Base-by-base conservation (phyloP, 1,284 basidiomycete genomes). In the Ganoderma sinense region DNA sequence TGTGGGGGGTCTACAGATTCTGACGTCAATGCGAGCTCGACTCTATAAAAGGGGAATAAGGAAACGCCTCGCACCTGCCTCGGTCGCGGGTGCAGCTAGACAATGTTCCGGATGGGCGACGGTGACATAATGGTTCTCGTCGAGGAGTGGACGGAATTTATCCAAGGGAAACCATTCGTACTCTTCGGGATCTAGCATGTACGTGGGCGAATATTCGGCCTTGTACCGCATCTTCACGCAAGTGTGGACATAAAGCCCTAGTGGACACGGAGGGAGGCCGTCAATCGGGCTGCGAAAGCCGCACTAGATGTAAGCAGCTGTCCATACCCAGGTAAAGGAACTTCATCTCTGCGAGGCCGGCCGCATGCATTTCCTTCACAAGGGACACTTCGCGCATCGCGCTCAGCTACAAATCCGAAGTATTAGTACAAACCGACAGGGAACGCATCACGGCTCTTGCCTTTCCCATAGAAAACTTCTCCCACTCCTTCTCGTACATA, bases 151-250 rank as follows among this genome's bases (percentile, higher is more conserved):
- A n/a, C 81, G 80, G 74, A 93, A 95, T 23, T 79, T 76, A 60
- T 88, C 81, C 13, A 97, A 81, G 5, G 91, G 90, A 77, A 91
- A 87, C 90, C 94, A 97, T 2, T 84, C 84, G 75, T 94, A 93
- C 1, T 91, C 91, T 77, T 92, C 94, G 89, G 97, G 95, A 81
- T 99, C 97, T 16, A 93, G 89, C 8, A 99, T 86, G 77, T 89
- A 95, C 5, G 95, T 97, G 0, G 98, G 97, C 0, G 84, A 79
- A 75, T 97, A 99, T 66, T 97, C 94, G 31, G 91, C 96, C 80
- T 99, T 99, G 83, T 99, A 99, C 69, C 87, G 87, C 98, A 99
- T 99, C 82, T 99, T 99, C 66, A 85, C 89, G 76, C 97, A 99
- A 0, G 92, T 91, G 74, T 97, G 89, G 64, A 98, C 93, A 80